Conservation (phyloP, 139 green algal genomes). For the Micromonas commoda region DNA sequence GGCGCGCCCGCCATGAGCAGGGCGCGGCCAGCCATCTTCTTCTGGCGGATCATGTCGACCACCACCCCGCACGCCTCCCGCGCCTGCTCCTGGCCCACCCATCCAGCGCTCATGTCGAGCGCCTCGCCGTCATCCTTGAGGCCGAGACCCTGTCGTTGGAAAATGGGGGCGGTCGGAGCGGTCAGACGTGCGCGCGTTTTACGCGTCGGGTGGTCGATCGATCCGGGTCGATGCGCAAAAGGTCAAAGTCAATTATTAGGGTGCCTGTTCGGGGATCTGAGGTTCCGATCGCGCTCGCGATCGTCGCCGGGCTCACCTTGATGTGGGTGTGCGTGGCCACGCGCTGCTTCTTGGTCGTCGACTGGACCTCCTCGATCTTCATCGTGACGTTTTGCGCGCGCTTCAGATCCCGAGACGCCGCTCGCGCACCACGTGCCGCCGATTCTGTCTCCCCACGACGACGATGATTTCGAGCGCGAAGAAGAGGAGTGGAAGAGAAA, state of each 20-base stretch:
- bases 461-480: neutral
- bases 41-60: conserved; percentile 96
- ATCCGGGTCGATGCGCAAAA: too few relatives aligned
- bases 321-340: conserved; percentile 98
- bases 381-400: conserved; percentile 20
- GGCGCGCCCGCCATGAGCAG: conserved; percentile 87
- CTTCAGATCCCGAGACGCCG: too few relatives aligned
- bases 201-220: too few relatives aligned
- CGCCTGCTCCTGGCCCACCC: conserved; percentile 87
- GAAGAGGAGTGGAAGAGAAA: neutral
- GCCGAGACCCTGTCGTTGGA: neutral
- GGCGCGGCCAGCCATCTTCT: conserved; percentile 93
- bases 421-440: too few relatives aligned
- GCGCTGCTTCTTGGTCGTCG: conserved; percentile 84
- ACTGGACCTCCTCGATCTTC: conserved; percentile 90
- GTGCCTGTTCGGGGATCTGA: too few relatives aligned
- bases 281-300: neutral
- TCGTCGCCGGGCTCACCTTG: conserved; percentile 56
- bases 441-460: neutral
- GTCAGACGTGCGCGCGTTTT: too few relatives aligned
- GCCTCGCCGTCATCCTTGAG: conserved; percentile 67
- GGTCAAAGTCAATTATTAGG: too few relatives aligned
- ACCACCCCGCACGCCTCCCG: conserved; percentile 91
- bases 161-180: neutral
- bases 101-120: conserved; percentile 68